phyloP scores from a whole-genome alignment of 2,329 filamentous ascomycete species.

The Aspergillus sclerotialis region DNA sequence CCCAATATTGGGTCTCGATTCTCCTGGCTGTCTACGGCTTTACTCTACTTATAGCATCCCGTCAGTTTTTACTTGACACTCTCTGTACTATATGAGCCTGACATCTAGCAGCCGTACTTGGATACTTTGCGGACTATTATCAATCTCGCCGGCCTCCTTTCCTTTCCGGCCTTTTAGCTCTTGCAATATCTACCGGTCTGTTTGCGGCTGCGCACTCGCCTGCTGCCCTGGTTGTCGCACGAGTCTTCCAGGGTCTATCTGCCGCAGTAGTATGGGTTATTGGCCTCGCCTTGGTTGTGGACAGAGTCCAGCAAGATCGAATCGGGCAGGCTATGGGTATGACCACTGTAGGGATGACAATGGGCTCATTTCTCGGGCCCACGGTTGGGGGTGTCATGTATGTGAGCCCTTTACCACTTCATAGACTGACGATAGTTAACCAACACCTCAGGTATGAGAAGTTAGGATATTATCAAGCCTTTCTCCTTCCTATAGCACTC shows the following conservation, averaged over 20 bases:
- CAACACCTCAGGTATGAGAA: too few species aligned
- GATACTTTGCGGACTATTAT: conserved; percentile 2
- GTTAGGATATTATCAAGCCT: too few species aligned
- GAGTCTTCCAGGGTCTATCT: conserved; percentile 4
- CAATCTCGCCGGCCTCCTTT: conserved; percentile 3
- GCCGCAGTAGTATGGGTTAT: conserved; percentile 5
- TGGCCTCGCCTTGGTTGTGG: conserved; percentile 4
- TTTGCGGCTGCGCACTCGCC: conserved; percentile 2
- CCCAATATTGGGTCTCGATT: conserved; percentile 7
- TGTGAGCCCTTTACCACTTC: too few species aligned
- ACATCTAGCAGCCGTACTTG: background rate
- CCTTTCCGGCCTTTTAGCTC: conserved; percentile 3
- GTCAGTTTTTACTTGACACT: conserved; percentile 2
- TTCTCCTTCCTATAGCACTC: too few species aligned
- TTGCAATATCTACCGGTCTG: conserved; percentile 3
- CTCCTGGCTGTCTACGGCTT: conserved; percentile 4
- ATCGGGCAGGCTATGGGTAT: conserved; percentile 4
- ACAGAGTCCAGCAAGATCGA: conserved; percentile 3
- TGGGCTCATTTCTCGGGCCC: conserved; percentile 5
- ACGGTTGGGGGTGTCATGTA: conserved; percentile 5
- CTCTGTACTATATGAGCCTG: conserved; percentile 1
- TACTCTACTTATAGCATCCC: conserved; percentile 4
- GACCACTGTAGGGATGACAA: conserved; percentile 4
- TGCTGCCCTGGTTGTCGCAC: conserved; percentile 1
- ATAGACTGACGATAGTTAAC: too few species aligned